These are phyloP conservation scores for Septoria linicola DNA, from an alignment of 2,329 filamentous ascomycete species.

Conservation along the genomic window DNA sequence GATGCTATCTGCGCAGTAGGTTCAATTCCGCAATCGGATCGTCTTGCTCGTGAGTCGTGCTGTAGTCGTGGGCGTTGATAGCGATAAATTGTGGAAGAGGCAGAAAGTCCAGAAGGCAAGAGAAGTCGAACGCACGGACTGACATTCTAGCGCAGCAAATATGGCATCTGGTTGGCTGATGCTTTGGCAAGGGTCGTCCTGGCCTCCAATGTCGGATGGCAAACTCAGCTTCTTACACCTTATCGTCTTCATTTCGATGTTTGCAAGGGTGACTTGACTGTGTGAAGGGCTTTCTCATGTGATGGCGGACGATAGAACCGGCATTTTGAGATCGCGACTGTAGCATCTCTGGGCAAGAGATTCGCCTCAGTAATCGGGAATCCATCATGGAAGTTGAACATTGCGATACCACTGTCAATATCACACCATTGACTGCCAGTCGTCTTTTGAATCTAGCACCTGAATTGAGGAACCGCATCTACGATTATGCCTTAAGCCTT, in stretches of 20 bases:
- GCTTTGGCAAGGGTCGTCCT: neutral
- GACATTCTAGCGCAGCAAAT: neutral
- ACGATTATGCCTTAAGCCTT: slow-evolving; percentile 16
- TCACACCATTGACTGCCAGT: neutral
- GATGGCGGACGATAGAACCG: too few species aligned
- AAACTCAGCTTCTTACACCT: slow-evolving; percentile 8
- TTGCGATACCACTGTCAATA: neutral
- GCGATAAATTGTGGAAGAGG: neutral
- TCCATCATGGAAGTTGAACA: neutral
- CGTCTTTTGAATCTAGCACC: slow-evolving; percentile 12
- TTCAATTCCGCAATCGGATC: slow-evolving; percentile 16
- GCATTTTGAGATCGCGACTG: too few species aligned
- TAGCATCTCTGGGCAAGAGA: too few species aligned
- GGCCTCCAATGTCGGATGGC: too few species aligned
- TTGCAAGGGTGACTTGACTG: slow-evolving; percentile 1
- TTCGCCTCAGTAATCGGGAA: neutral
- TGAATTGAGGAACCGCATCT: slow-evolving; percentile 20
- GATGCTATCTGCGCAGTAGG: slow-evolving; percentile 5
- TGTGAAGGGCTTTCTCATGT: neutral
- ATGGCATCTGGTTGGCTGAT: slow-evolving; percentile 7
- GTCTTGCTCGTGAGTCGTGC: neutral
- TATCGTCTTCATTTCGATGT: slow-evolving; percentile 11
- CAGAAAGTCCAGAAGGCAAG: slow-evolving; percentile 5
- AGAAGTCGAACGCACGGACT: slow-evolving; percentile 3
- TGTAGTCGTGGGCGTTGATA: neutral